Percentiles rank a stretch among this genome's conserved stretches.
Evolutionary conservation across 805 yeast genomes (phyloP).

Genomic region (Candida manassasensis): DNA sequence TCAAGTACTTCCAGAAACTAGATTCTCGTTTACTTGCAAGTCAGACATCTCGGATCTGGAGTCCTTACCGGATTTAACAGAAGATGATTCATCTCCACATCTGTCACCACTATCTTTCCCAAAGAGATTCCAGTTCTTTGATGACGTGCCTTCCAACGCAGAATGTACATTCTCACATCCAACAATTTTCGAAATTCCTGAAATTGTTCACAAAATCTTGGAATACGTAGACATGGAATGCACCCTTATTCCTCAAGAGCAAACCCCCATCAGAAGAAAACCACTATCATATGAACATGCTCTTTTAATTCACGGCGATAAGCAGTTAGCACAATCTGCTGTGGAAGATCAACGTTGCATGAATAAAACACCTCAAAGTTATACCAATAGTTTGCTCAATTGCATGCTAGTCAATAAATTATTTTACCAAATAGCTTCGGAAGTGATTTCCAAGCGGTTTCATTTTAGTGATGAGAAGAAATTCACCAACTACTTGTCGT

Average conservation of each 20-base stretch:
- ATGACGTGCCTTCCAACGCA: background rate
- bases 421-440: conserved; percentile 56
- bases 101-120: conserved; percentile 14
- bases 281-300: conserved; percentile 72
- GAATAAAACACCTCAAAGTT: conserved; percentile 2
- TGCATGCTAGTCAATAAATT: conserved; percentile 67
- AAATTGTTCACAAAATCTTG: conserved; percentile 60
- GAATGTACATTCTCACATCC: conserved; percentile 5
- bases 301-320: conserved; percentile 56
- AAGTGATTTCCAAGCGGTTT: conserved; percentile 51
- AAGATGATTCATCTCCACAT: conserved; percentile 22
- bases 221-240: conserved; percentile 52
- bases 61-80: conserved; percentile 34
- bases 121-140: background rate
- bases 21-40: conserved; percentile 10
- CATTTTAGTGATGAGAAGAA: conserved; percentile 38
- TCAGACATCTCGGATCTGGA: conserved; percentile 29
- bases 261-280: conserved; percentile 54
- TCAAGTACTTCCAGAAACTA: conserved; percentile 9
- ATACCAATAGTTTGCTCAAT: conserved; percentile 38
- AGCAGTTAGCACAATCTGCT: conserved; percentile 40
- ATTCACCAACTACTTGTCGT: conserved; percentile 12
- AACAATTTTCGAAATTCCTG: conserved; percentile 70
- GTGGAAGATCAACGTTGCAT: conserved; percentile 24
- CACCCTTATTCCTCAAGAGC: conserved; percentile 56